Evolutionary conservation across 345 rosid species (phyloP).

Genomic region (Theobroma cacao): DNA sequence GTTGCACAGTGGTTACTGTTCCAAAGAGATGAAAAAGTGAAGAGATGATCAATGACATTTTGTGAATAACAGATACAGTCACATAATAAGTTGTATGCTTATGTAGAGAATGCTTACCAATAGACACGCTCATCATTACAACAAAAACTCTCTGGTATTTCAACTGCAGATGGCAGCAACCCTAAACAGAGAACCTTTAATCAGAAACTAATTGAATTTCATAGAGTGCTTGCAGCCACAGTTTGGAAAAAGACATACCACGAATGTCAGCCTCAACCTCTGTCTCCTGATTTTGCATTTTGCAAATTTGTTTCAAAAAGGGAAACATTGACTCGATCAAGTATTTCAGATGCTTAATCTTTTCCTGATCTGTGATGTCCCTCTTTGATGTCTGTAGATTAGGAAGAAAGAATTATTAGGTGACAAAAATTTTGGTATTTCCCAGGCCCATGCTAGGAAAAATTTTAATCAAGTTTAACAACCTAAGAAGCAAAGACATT

Average conservation of each 20-base stretch:
- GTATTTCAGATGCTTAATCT: constrained; percentile 50
- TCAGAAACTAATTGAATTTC: constrained; percentile 14
- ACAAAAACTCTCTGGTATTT: constrained; percentile 40
- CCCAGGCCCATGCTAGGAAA: not conserved
- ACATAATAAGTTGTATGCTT: not conserved
- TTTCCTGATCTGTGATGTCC: constrained; percentile 40
- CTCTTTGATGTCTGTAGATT: constrained; percentile 53
- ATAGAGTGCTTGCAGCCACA: constrained; percentile 5
- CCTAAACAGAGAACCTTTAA: constrained; percentile 22
- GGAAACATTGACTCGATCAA: constrained; percentile 56
- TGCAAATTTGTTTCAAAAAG: constrained; percentile 46
- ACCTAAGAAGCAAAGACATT: not conserved
- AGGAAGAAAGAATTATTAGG: constrained; percentile 11
- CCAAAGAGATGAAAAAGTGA: constrained; percentile 8
- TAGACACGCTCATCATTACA: constrained; percentile 68
- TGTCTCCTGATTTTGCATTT: constrained; percentile 54
- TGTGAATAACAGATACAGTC: not conserved
- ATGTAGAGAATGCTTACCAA: constrained; percentile 44
- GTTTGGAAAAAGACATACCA: constrained; percentile 31
- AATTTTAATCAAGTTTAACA: not conserved
- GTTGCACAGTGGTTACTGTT: constrained; percentile 85
- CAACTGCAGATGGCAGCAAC: constrained; percentile 24
- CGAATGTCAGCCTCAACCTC: constrained; percentile 52
- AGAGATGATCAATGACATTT: constrained; percentile 15
- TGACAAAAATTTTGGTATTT: not conserved